These are phyloP conservation scores for Kurtzmaniella quercitrusa DNA, from an alignment of 1,139 yeast genomes.

Conservation along the genomic window DNA sequence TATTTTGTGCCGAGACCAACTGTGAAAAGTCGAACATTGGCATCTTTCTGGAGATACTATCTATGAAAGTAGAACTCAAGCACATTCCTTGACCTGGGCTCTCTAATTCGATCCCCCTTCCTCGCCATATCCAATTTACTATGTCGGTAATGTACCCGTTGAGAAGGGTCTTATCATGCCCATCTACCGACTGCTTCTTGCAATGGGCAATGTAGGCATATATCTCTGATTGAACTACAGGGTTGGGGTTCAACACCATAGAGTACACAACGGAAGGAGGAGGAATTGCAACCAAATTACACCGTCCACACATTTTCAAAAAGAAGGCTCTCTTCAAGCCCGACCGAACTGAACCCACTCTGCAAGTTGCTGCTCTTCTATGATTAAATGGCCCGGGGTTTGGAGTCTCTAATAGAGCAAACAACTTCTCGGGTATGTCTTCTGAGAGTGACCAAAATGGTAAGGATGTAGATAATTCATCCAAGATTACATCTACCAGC, in stretches of 20 bases:
- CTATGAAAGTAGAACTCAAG: slow-evolving; percentile 33
- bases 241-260: slow-evolving; percentile 33
- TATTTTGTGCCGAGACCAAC: slow-evolving; percentile 22
- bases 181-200: slow-evolving; percentile 25
- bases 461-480: background rate
- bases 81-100: slow-evolving; percentile 31
- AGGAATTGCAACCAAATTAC: slow-evolving; percentile 15
- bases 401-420: background rate
- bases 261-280: slow-evolving; percentile 36
- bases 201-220: slow-evolving; percentile 48
- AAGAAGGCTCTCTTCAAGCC: background rate
- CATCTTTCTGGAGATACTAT: slow-evolving; percentile 31
- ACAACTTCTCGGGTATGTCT: background rate
- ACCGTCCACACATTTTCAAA: background rate
- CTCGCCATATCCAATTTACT: slow-evolving; percentile 62
- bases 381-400: no score
- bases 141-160: slow-evolving; percentile 57
- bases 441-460: background rate
- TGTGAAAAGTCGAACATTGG: slow-evolving; percentile 20
- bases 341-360: background rate
- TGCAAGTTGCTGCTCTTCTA: no score
- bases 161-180: slow-evolving; percentile 29
- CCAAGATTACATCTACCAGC: background rate
- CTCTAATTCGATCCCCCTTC: slow-evolving; percentile 26
- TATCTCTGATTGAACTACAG: slow-evolving; percentile 41